Conservation (phyloP, 192 early-diverging fungal species). For the Backusella sp. region DNA sequence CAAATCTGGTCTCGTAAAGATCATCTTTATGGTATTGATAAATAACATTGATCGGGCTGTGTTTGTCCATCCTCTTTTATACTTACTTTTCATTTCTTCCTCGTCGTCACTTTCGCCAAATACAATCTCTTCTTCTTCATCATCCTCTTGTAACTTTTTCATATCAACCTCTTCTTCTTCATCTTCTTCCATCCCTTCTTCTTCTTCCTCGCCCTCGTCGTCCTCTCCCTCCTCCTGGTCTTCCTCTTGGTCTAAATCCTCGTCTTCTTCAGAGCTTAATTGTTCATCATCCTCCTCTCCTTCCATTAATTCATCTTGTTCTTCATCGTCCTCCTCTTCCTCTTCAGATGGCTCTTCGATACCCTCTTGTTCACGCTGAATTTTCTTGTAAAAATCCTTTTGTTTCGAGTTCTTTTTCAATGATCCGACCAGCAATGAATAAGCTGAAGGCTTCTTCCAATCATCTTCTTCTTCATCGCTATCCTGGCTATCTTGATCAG, state of each 20-base stretch:
- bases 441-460: conserved; percentile 51
- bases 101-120: conserved; percentile 36
- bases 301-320: conserved; percentile 23
- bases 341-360: conserved; percentile 32
- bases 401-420: conserved; percentile 57
- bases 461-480: conserved; percentile 45
- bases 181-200: not conserved
- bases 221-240: conserved; percentile 35
- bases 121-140: conserved; percentile 15
- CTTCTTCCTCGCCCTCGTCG: not conserved
- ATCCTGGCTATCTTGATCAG: conserved; percentile 18
- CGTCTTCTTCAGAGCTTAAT: conserved; percentile 10
- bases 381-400: conserved; percentile 47
- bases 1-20: conserved; percentile 40
- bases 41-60: not conserved
- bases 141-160: conserved; percentile 31
- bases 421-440: conserved; percentile 55
- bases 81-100: conserved; percentile 20
- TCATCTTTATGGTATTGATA: conserved; percentile 4
- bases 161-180: conserved; percentile 17
- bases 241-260: conserved; percentile 17
- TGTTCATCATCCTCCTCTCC: not conserved
- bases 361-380: conserved; percentile 51
- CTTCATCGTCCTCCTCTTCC: conserved; percentile 26
- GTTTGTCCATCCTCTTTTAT: not conserved